Evolutionary conservation across 345 rosid species (phyloP).

Genomic region (Moricandia arvensis): DNA sequence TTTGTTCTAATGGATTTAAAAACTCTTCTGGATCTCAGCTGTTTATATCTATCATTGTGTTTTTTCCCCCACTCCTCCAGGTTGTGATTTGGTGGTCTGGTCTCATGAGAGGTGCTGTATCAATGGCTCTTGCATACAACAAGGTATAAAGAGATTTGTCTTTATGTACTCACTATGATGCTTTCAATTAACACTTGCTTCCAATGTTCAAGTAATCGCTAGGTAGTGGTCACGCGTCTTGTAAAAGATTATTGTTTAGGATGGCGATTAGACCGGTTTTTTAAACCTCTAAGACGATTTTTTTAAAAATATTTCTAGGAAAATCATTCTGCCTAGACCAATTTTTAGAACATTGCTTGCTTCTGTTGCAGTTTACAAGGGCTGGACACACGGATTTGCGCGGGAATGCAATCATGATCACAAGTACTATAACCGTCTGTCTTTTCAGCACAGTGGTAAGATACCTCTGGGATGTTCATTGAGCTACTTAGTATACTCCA

Average conservation of each 20-base stretch:
- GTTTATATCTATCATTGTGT: not conserved
- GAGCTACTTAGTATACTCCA: not conserved
- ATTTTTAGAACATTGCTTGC: not conserved
- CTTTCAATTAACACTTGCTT: not conserved
- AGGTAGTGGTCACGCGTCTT: not conserved
- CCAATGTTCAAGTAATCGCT: not conserved
- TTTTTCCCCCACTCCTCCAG: constrained; percentile 35
- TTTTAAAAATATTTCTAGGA: too few species aligned
- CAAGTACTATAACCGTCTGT: constrained; percentile 91
- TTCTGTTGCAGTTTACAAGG: constrained; percentile 71
- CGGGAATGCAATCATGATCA: constrained; percentile 91
- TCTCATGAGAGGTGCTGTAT: constrained; percentile 99
- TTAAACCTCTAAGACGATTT: not conserved
- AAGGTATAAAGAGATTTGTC: constrained; percentile 45
- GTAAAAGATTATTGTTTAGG: not conserved
- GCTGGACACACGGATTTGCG: constrained; percentile 72
- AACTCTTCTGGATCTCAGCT: not conserved
- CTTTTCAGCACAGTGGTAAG: constrained; percentile 94
- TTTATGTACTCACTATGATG: not conserved
- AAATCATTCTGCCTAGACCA: too few species aligned
- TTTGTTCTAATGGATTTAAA: not conserved
- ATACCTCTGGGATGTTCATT: constrained; percentile 19
- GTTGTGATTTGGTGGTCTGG: constrained; percentile 99
- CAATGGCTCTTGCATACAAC: constrained; percentile 98
- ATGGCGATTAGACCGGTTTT: not conserved